Conservation (phyloP, 1,284 basidiomycete species). For the Malassezia sp. region DNA sequence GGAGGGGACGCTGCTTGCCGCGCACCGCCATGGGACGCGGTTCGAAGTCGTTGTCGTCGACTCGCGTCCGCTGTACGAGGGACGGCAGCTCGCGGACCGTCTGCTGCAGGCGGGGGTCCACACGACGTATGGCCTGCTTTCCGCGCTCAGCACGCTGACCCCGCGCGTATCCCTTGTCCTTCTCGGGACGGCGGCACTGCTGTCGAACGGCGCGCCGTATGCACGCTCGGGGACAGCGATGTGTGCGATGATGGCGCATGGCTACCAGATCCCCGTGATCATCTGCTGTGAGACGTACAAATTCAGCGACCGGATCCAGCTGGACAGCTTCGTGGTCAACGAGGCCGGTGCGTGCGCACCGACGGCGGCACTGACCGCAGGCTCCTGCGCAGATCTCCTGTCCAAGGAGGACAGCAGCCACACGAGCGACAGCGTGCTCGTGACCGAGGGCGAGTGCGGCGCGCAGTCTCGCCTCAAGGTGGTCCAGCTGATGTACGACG, state of each 20-base stretch:
- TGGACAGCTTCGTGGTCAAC: constrained; percentile 92
- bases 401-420: constrained; percentile 13
- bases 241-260: constrained; percentile 89
- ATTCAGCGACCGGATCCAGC: constrained; percentile 79
- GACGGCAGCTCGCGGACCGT: constrained; percentile 58
- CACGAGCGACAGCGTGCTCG: constrained; percentile 10
- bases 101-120: constrained; percentile 65
- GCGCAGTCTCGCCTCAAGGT: constrained; percentile 23
- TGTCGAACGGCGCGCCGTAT: constrained; percentile 88
- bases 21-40: constrained; percentile 53
- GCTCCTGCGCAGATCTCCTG: constrained; percentile 26
- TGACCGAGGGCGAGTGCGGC: constrained; percentile 25
- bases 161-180: constrained; percentile 68
- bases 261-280: constrained; percentile 77
- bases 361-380: too few species aligned
- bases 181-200: constrained; percentile 82
- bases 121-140: constrained; percentile 80
- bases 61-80: constrained; percentile 82
- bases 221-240: constrained; percentile 88
- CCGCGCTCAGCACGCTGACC: constrained; percentile 74
- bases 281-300: constrained; percentile 99
- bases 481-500: constrained; percentile 42
- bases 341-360: too few species aligned
- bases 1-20: constrained; percentile 73
- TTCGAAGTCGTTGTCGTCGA: constrained; percentile 93